A percentile compares a stretch with the other conserved stretches of the same genome.
Evolutionary conservation across 805 yeast species (phyloP).

Genomic region (Yarrowia deformans): DNA sequence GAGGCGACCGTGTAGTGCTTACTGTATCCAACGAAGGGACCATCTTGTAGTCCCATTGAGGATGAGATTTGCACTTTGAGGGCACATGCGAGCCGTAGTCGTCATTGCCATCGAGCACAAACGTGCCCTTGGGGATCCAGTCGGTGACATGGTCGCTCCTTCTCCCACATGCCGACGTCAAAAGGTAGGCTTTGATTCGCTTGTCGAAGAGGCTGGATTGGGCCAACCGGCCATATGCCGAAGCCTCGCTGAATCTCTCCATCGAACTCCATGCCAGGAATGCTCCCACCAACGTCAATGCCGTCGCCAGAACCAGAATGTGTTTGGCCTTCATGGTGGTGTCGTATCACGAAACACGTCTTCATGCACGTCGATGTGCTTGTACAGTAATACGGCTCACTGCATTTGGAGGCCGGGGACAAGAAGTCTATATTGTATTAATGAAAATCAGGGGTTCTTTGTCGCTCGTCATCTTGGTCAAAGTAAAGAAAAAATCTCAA

Average conservation of each 20-base stretch:
- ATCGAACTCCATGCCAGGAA: not conserved
- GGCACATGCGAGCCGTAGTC: not conserved
- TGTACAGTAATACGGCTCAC: no score
- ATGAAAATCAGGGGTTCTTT: no score
- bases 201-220: not conserved
- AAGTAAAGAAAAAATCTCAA: no score
- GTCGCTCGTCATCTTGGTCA: no score
- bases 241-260: not conserved
- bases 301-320: no score
- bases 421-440: no score
- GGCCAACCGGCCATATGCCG: not conserved
- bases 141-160: not conserved
- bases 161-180: not conserved
- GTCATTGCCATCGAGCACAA: not conserved
- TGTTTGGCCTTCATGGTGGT: no score
- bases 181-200: not conserved
- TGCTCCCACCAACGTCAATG: no score
- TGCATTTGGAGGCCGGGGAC: no score
- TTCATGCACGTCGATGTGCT: no score
- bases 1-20: not conserved
- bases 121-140: constrained; percentile 1
- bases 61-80: not conserved
- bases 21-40: not conserved
- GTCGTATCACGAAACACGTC: no score
- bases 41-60: not conserved